Evolutionary conservation across 805 yeast genomes (phyloP).

Genomic region (Wickerhamomyces rabaulensis): DNA sequence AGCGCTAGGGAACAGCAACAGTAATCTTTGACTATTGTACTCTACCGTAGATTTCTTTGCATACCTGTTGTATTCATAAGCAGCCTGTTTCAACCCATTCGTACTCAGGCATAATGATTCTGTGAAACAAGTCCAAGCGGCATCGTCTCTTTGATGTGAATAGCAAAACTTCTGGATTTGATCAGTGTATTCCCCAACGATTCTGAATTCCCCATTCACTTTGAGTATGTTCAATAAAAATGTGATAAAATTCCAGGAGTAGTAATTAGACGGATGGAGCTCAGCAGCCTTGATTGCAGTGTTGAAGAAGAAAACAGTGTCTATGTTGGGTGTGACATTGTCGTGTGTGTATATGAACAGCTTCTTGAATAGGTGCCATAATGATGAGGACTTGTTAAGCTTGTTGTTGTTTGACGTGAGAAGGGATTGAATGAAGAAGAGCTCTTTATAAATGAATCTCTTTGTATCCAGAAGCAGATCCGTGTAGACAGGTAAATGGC

Average conservation of each 20-base stretch:
- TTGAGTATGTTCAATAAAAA: conserved; percentile 26
- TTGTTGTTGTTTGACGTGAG: conserved; percentile 29
- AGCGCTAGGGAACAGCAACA: conserved; percentile 5
- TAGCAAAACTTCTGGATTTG: conserved; percentile 22
- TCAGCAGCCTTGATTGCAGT: conserved; percentile 25
- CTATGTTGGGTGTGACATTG: background rate
- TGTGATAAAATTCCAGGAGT: conserved; percentile 34
- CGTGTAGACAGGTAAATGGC: background rate
- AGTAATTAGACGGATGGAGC: conserved; percentile 32
- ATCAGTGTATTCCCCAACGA: background rate
- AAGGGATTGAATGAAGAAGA: conserved; percentile 18
- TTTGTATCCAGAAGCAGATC: conserved; percentile 3
- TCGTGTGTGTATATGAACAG: conserved; percentile 15
- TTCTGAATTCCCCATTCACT: background rate
- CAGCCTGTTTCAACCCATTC: conserved; percentile 3
- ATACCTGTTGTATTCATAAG: conserved; percentile 12
- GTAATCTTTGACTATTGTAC: background rate
- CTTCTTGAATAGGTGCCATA: conserved; percentile 31
- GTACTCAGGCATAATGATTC: conserved; percentile 8
- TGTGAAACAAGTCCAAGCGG: conserved; percentile 30
- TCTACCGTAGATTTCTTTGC: background rate
- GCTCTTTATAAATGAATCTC: conserved; percentile 15
- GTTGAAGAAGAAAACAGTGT: conserved; percentile 9
- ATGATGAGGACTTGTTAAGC: conserved; percentile 34
- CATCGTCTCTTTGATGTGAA: conserved; percentile 24